Base-by-base conservation (phyloP, 2,329 filamentous ascomycete species). In the Pseudogymnoascus sp. region DNA sequence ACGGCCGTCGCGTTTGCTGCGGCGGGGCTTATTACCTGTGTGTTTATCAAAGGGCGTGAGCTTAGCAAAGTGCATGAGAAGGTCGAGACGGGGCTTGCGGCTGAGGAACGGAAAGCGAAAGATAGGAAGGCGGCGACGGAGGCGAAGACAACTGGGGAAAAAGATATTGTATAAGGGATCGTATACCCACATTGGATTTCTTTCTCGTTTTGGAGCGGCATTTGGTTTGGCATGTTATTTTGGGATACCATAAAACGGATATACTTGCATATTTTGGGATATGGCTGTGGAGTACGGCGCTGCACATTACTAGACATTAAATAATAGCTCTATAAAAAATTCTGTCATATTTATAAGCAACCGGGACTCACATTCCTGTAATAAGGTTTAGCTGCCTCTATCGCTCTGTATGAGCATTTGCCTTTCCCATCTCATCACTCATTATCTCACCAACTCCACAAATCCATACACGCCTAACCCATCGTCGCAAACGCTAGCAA, bases 31-130 rank as follows among this genome's bases (percentile, higher is more conserved):
- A 25, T 78, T 2, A 74, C 75, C 3, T 77, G 76, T 58, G 64
- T 72, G 3, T 80, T 81, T 58, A 74, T 83, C 60, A 72, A 75
- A 33, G 78, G 79, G 49, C 65, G 69, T 12, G 68, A 73, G 3
- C 67, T 84, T 68, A 81, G 74, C 49, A 78, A 75, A 58, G 79
- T 80, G 64, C 81, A 84, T 66, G 74, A 75, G 5, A 78, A 81
- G 69, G 82, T 78, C 5, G 80, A 76, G 70, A 83, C 81, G 3
- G 82, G 81, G 0, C 58, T 67, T 6, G 63, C 60, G 6, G 61
- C 63, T 12, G 61, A 66, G 41, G 65, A 61, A 30, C 52, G 69
- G 35, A 67, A 63, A 61, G 39, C 59, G 8, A 60, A 66, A 39
- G 64, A 63, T 36, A 64, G 64, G 30, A 66, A 62, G 60, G 65